Base-by-base conservation (phyloP, 1,284 basidiomycete genomes). In the Ustilago loliicola region DNA sequence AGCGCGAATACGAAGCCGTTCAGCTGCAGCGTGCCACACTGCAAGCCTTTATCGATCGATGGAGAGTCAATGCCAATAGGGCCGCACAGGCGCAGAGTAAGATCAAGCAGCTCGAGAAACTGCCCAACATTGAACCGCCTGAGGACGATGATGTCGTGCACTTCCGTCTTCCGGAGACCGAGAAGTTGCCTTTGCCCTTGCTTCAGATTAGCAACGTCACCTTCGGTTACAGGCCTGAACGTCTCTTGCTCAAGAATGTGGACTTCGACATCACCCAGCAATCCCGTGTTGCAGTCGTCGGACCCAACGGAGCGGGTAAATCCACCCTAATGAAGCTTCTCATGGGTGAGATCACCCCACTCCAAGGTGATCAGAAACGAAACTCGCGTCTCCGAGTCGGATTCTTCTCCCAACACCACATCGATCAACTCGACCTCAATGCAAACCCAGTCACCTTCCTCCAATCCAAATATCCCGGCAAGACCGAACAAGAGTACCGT, bases 101-200 rank as follows among this genome's bases (percentile, higher is more conserved):
- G 87, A 98, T 99, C 87, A 99, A 99, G 88, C 96, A 98, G 73
- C 89, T 99, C 57, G 97, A 99, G 87, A 98, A 98, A 91, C 88
- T 99, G 40, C 97, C 96, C 5, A 94, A 96, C 76, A 89, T 98
- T 56, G 91, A 96, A 83, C 94, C 95, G 40, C 96, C 96, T 5
- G 95, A 96, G 87, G 90, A 83, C 50, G 86, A 95, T 94, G 83
- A 93, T 90, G 45, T 96, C 36, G 98, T 99, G 90, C 94, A 81
- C 59, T 66, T 66, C 66, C 60, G 63, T 36, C 55, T 66, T 15
- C 80, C 87, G 60, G 83, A 84, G 38, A 80, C 82, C 8, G 83
- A 86, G n/a, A 98, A 98, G 88, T 93, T 99, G 81, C 95, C 95
- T 3, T 95, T 97, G 2, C 97, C 97, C 1, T 87, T 99, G n/a